Evolutionary conservation across 2,329 filamentous ascomycete species (phyloP).

Genomic region (Rutstroemia sp.): DNA sequence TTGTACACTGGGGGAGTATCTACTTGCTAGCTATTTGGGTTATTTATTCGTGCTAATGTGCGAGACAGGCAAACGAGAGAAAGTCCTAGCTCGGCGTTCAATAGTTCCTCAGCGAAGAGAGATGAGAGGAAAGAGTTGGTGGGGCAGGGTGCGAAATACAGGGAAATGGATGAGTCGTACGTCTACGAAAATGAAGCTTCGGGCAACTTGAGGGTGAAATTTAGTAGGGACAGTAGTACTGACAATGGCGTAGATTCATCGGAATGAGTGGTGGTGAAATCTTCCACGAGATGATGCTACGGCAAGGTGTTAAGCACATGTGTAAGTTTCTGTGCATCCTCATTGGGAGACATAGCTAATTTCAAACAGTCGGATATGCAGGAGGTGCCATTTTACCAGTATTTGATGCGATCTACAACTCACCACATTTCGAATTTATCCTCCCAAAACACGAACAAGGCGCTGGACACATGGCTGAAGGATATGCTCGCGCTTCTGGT

Average conservation of each 20-base stretch:
- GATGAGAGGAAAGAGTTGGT: slow-evolving; percentile 43
- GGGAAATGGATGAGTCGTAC: slow-evolving; percentile 75
- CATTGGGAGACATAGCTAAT: slow-evolving; percentile 8
- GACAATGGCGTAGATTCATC: slow-evolving; percentile 57
- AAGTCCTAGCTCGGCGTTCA: slow-evolving; percentile 56
- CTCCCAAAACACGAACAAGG: slow-evolving; percentile 95
- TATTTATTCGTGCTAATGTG: slow-evolving; percentile 21
- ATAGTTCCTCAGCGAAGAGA: slow-evolving; percentile 36
- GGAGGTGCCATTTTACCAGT: slow-evolving; percentile 95
- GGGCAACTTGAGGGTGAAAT: not conserved
- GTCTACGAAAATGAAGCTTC: slow-evolving; percentile 30
- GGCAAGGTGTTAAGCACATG: slow-evolving; percentile 85
- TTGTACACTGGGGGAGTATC: not conserved
- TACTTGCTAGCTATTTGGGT: slow-evolving; percentile 12
- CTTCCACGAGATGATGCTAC: slow-evolving; percentile 98
- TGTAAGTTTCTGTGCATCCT: slow-evolving; percentile 52
- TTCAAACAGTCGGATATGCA: slow-evolving; percentile 66
- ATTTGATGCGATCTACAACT: slow-evolving; percentile 98
- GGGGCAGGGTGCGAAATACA: slow-evolving; percentile 44
- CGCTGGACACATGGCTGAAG: slow-evolving; percentile 97
- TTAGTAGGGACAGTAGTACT: not conserved
- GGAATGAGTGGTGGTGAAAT: slow-evolving; percentile 94
- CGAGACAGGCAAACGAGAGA: slow-evolving; percentile 45
- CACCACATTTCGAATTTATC: slow-evolving; percentile 91
- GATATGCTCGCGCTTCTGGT: slow-evolving; percentile 88